Conservation (phyloP, 345 rosid genomes). For the Lumnitzera racemosa region DNA sequence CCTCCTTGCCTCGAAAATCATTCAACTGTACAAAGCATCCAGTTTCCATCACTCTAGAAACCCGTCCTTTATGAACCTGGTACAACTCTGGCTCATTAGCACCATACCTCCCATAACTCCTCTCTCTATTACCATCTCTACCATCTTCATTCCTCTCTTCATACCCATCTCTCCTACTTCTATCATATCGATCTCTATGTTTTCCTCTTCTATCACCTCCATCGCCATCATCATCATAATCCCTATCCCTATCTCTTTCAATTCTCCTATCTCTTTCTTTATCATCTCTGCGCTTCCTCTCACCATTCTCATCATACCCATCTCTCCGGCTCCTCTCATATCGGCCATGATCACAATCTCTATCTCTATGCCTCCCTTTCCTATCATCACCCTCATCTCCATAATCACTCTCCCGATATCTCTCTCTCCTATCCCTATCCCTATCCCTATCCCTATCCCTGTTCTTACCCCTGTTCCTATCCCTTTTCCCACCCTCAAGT, state of each 20-base stretch:
- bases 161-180: slow-evolving; percentile 20
- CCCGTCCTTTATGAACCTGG: slow-evolving; percentile 69
- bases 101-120: slow-evolving; percentile 11
- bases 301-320: not conserved
- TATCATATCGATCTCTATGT: slow-evolving; percentile 19
- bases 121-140: slow-evolving; percentile 14
- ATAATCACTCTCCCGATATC: slow-evolving; percentile 16
- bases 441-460: slow-evolving; percentile 18
- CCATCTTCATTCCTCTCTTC: slow-evolving; percentile 11
- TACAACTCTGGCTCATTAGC: slow-evolving; percentile 61
- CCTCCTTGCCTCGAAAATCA: slow-evolving; percentile 82
- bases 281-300: slow-evolving; percentile 3
- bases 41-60: slow-evolving; percentile 74
- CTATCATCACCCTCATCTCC: slow-evolving; percentile 12
- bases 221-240: slow-evolving; percentile 17
- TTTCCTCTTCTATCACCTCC: slow-evolving; percentile 18
- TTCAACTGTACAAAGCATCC: slow-evolving; percentile 81
- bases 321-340: slow-evolving; percentile 12
- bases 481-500: slow-evolving; percentile 3
- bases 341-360: slow-evolving; percentile 11
- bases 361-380: slow-evolving; percentile 14
- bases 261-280: slow-evolving; percentile 12
- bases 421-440: slow-evolving; percentile 21
- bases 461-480: slow-evolving; percentile 13
- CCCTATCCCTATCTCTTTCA: slow-evolving; percentile 22